Percentiles rank a stretch among this genome's conserved stretches.
These are phyloP conservation scores for Coprinopsis marcescibilis DNA, from an alignment of 768 basidiomycete genomes.

Conservation along the genomic window DNA sequence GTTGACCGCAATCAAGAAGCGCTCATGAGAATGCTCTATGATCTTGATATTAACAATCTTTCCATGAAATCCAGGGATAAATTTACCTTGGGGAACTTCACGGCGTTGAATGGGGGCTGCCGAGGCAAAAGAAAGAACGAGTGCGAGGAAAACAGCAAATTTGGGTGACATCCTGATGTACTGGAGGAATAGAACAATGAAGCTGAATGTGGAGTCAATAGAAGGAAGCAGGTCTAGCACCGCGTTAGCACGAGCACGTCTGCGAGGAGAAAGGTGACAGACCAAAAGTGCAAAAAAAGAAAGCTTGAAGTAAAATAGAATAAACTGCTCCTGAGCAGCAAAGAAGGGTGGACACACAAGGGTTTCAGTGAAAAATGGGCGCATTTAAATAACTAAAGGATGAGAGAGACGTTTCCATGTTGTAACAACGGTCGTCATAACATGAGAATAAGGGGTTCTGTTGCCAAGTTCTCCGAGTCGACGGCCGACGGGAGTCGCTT, in stretches of 20 bases:
- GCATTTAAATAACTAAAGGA: background rate
- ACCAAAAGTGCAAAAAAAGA: constrained; percentile 24
- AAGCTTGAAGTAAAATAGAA: constrained; percentile 24
- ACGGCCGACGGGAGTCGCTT: too few species aligned
- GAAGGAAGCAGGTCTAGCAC: constrained; percentile 21
- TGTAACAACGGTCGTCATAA: too few species aligned
- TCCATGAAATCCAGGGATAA: background rate
- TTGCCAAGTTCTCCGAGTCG: too few species aligned
- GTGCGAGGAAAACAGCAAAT: constrained; percentile 16
- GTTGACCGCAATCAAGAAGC: constrained; percentile 47
- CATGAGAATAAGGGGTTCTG: too few species aligned
- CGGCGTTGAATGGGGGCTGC: constrained; percentile 42
- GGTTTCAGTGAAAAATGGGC: background rate
- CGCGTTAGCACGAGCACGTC: background rate
- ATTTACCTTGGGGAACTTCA: constrained; percentile 62
- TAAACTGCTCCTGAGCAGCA: constrained; percentile 11
- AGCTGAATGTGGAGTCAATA: constrained; percentile 14
- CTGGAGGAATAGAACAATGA: constrained; percentile 8
- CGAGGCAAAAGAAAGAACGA: constrained; percentile 25
- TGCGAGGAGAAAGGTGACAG: background rate
- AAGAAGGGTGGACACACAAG: constrained; percentile 6
- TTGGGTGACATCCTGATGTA: constrained; percentile 21
- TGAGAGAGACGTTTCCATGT: too few species aligned
- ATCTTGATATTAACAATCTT: background rate
- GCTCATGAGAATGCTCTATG: constrained; percentile 61